Evolutionary conservation across 257 asterid genomes (phyloP), one percentile per base, ranked within the genome.

Genomic region (Verbascum thapsus): DNA sequence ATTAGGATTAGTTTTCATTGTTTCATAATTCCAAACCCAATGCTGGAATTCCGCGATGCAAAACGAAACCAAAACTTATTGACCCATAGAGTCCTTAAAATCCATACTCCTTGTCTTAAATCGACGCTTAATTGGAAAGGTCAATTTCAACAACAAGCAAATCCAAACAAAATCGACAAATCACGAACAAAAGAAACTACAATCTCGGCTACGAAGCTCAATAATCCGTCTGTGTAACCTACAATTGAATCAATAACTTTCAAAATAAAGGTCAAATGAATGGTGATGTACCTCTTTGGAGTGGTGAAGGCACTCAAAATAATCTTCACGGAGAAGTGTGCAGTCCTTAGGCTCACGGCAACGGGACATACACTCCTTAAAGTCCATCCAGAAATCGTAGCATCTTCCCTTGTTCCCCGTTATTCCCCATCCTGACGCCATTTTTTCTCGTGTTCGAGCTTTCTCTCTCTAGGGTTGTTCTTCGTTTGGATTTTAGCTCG

Each of bases 401-500:
- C 99, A 94, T 45, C 97, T 78, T 1, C 97, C 97, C 73, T 90
- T 89, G 88, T 87, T 94, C 61, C 99, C 99, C 6, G 94, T 83
- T 41, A 94, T 94, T 56, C 97, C 97, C 97, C 97, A 92, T 19
- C 97, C 97, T 18, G 97, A 92, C 70, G 97, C 97, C 97, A 89
- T 92, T 66, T 61, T 63, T 7, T n/a, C n/a, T n/a, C n/a, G n/a
- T n/a, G n/a, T n/a, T 44, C 68, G 35, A 66, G 63, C 66, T 49
- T 63, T 68, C 66, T 69, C 67, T 56, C 55, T 67, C 70, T 70
- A 66, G 80, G 71, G 74, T 62, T 61, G 58, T 60, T 48, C 68
- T 11, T 39, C 59, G 2, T 38, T 43, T 32, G 12, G 63, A 3
- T 41, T 23, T 15, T 47, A 0, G 6, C n/a, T 0, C 10, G 50